Base-by-base conservation (phyloP, 2,329 filamentous ascomycete species). In the Alternaria triticimaculans region DNA sequence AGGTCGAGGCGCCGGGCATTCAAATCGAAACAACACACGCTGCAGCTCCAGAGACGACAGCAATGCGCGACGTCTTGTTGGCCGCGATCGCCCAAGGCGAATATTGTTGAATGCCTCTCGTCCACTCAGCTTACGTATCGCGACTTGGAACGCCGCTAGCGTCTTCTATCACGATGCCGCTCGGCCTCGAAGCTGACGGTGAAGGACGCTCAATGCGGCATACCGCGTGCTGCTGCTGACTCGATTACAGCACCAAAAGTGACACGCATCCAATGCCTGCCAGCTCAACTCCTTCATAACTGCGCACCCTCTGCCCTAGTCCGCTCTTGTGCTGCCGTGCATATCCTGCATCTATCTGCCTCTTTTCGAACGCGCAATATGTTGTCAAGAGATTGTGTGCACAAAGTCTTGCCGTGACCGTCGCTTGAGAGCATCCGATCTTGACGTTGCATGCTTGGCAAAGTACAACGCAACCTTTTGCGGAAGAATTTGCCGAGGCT, bases 191-290 rank as follows among this genome's bases (percentile, higher is more conserved):
- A 53, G 62, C 66, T 69, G 70, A 70, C 63, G 59, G 55, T 68
- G 67, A 65, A 53, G 30, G 58, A 46, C 45, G 56, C 70, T 68
- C 59, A 71, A 75, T 65, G 60, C 61, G 74, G 74, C 67, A 75
- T 67, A 49, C 73, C 74, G 73, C 48, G 45, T 60, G 67, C 61
- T 56, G 61, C 43, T 60, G 56, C 66, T 69, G 66, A 68, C 68
- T 69, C 68, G 66, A 67, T 64, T 66, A 64, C 60, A 65, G 63
- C 49, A 37, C 49, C 49, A 37, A 69, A 64, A 28, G 69, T 73
- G 73, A 71, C 72, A 71, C 72, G 70, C 70, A 71, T 69, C 63
- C 66, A 53, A 63, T 63, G 49, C 49, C 21, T 33, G 49, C 49
- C 49, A 53, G 14, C 49, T 51, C 49, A 53, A 21, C 51, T 65